Evolutionary conservation across 164 flowering plant genomes (phyloP), one percentile per base, ranked within the genome.

Genomic region (Vitis labrusca): DNA sequence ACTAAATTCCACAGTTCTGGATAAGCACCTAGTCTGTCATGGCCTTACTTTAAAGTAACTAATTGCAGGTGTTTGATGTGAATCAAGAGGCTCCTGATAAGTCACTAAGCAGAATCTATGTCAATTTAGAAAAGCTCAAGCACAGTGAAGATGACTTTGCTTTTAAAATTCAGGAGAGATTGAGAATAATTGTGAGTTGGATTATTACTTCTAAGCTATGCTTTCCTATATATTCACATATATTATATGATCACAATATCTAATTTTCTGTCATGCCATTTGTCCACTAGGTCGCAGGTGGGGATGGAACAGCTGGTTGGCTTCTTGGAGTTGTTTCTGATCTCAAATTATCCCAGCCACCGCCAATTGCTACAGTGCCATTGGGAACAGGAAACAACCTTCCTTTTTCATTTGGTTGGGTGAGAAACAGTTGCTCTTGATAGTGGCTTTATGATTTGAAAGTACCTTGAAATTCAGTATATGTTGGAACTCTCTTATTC

Each of bases 251-350:
- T 23, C 27, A 23, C 27, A 23, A 23, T 23, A 11, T 53, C 9
- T 10, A n/a, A 59, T 8, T 64, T 7, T 2, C 23, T 14, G 47
- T 7, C n/a, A 17, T 63, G 44, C 11, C 15, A 10, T 55, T 53
- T 67, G 9, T 14, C 70, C n/a, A 66, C 73, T 76, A 94, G 99
- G 97, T 92, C 77, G 99, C 99, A 62, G 99, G 99, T 74, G 99
- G 97, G 61, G 99, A 94, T 85, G 99, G 99, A 63, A 94, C 99
- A 27, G 99, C 97, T 70, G 84, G 97, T 23, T 94, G 99, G 99
- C 81, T 94, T 59, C 97, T 94, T 70, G 97, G 97, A 69, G 99
- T 94, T 64, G 91, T 94, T 72, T 81, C 82, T 73, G 99, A 94
- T 84, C 93, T 94, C 66, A 94, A 88, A 76, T 76, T 94, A 66